phyloP scores from a whole-genome alignment of 352 stramenopile genomes.

The Peronospora belbahrii region DNA sequence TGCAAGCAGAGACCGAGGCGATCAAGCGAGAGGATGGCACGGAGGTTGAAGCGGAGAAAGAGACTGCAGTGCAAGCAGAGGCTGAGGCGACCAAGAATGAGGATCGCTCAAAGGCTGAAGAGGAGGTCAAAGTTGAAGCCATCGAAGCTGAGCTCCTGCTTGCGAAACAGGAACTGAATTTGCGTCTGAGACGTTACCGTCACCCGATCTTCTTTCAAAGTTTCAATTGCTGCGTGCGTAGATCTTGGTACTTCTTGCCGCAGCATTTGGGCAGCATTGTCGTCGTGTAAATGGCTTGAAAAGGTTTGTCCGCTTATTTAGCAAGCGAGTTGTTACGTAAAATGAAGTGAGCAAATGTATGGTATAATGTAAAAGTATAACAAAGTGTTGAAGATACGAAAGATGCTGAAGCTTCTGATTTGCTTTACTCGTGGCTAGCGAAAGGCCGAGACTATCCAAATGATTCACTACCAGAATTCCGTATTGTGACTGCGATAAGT shows the following conservation, averaged over 20 bases:
- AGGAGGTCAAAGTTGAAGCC: constrained; percentile 10
- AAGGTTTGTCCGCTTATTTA: background rate
- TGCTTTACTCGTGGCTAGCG: background rate
- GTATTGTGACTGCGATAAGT: too few species aligned
- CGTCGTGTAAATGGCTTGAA: constrained; percentile 7
- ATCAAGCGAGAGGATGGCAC: background rate
- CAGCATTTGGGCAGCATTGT: constrained; percentile 9
- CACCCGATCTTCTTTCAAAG: constrained; percentile 31
- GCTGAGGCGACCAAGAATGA: constrained; percentile 2
- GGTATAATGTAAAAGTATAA: constrained; percentile 8
- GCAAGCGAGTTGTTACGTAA: background rate
- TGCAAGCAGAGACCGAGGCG: constrained; percentile 4
- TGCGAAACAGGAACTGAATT: constrained; percentile 22
- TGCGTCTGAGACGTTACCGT: constrained; percentile 21
- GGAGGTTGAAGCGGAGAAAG: constrained; percentile 11
- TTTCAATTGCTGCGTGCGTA: constrained; percentile 24
- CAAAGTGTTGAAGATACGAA: too few species aligned
- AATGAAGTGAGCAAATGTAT: background rate
- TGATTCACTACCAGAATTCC: too few species aligned
- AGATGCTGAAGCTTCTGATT: too few species aligned
- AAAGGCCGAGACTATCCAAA: background rate
- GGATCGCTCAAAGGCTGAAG: background rate
- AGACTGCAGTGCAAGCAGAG: constrained; percentile 5
- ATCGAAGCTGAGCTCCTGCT: constrained; percentile 12
- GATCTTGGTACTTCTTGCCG: constrained; percentile 18